Base-by-base conservation (phyloP, 345 rosid species). In the Crucihimalaya himalaica region DNA sequence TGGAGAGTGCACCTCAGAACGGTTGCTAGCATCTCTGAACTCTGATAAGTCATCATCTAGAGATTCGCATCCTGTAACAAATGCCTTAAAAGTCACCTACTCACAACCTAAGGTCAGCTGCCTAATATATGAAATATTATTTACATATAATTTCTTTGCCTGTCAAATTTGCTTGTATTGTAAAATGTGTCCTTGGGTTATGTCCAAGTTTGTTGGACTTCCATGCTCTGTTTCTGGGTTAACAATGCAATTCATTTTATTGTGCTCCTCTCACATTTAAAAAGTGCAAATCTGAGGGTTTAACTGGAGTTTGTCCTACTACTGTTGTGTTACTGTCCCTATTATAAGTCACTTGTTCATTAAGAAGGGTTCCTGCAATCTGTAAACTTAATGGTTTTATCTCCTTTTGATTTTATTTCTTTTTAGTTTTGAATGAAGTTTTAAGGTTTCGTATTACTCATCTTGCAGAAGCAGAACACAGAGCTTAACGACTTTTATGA, bases 401-500 rank as follows among this genome's bases (percentile, higher is more conserved):
- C 54, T 54, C 55, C 18, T 48, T 72, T 60, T 70, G 13, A 2
- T 61, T 40, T 75, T 31, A 15, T 23, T 23, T 34, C 0, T 23
- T 68, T 27, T 29, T 34, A 42, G 46, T 43, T 43, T 62, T 53
- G 56, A 32, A 19, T 61, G 57, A 47, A 78, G 60, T 32, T 78
- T 69, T 68, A 54, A 50, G 63, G 76, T 64, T 78, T 76, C 25
- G 66, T 63, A 66, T 78, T 48, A 53, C 48, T 68, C 67, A 43
- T 81, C 46, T 73, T 84, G 76, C 87, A 87, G 95, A 79, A 82
- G 58, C 87, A 83, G 72, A 84, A 77, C 78, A 66, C 81, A 74
- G 87, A 90, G 75, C 83, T 73, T 37, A 77, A 81, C 68, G 89
- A 86, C 56, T 83, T 84, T 75, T 85, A 87, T 60, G 91, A 90